Evolutionary conservation across 2,329 filamentous ascomycete genomes (phyloP), one percentile per base, ranked within the genome.

Genomic region (Rhinocladiella similis): DNA sequence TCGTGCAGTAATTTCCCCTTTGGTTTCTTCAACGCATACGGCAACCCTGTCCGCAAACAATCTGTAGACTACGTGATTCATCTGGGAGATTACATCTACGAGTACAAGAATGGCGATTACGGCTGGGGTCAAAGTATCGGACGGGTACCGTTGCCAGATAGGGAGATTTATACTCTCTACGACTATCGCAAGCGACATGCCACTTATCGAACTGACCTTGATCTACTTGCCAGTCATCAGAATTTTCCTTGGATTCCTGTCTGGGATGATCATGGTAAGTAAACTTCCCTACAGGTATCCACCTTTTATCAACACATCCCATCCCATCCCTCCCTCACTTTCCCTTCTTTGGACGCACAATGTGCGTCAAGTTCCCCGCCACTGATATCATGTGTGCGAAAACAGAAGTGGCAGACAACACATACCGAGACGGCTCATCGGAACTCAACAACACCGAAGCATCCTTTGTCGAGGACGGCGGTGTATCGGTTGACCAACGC

Each of bases 1-100:
- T 89, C 85, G 1, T 90, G 88, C 75, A 80, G 77, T 63, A 90
- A 89, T 69, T 89, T 80, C 62, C 83, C 81, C 82, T 66, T 66
- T 36, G 64, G 64, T 12, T 66, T 60, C 58, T 66, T 66, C 64
- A 64, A 61, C 29, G 63, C 64, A 1, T 65, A 57, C 39, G 64
- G 64, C 18, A 85, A 86, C 52, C 71, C 80, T 14, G 83, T 77
- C 0, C 73, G 83, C 22, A 86, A 85, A 66, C 79, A 84, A 60
- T 77, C 78, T 3, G 79, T 83, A 3, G 83, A 86, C 66, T 86
- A 80, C 63, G 81, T 85, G 5, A 63, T 85, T 18, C 81, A 84
- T 58, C 73, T 63, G 0, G 83, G 83, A 16, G 83, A 85, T 68
- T 85, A 84, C 66, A 86, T 89, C 57, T 89, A 90, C 66, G 63